Conservation (phyloP, 495 filamentous ascomycete species). For the Neurospora sp. region DNA sequence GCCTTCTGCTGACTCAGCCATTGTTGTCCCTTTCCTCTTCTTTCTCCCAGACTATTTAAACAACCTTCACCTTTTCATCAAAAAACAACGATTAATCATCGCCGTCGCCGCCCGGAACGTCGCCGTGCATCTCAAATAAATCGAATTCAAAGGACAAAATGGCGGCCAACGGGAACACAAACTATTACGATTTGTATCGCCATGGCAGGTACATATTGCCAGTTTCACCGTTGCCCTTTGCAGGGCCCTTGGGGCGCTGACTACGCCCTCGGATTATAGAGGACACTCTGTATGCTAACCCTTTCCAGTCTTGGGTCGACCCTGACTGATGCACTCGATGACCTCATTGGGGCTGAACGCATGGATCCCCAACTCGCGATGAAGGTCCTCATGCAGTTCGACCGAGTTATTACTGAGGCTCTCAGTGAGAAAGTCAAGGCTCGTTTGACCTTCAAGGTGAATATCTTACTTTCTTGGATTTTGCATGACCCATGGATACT, state of each 20-base stretch:
- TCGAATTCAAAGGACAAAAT: conserved; percentile 12
- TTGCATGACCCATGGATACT: neutral
- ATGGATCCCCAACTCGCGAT: conserved; percentile 98
- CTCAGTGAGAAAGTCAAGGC: conserved; percentile 85
- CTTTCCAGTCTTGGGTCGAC: conserved; percentile 72
- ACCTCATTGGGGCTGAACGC: conserved; percentile 80
- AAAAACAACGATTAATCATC: conserved; percentile 4
- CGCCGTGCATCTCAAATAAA: neutral
- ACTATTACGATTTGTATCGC: conserved; percentile 94
- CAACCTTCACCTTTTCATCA: conserved; percentile 6
- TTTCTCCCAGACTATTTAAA: conserved; percentile 18
- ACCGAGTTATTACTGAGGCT: conserved; percentile 78
- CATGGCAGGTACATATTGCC: conserved; percentile 71
- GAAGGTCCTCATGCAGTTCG: conserved; percentile 92
- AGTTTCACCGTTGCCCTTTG: neutral
- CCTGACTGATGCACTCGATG: conserved; percentile 92
- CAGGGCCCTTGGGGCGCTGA: neutral
- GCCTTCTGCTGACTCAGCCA: conserved; percentile 9
- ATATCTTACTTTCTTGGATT: neutral
- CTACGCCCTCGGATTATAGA: neutral
- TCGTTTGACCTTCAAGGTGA: conserved; percentile 90
- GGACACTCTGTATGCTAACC: conserved; percentile 5
- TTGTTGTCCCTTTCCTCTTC: conserved; percentile 1
- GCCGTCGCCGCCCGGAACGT: neutral
- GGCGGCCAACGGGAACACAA: conserved; percentile 21